Evolutionary conservation across 2,329 filamentous ascomycete species (phyloP), one percentile per base, ranked within the genome.

Genomic region (Fusarium sp.): DNA sequence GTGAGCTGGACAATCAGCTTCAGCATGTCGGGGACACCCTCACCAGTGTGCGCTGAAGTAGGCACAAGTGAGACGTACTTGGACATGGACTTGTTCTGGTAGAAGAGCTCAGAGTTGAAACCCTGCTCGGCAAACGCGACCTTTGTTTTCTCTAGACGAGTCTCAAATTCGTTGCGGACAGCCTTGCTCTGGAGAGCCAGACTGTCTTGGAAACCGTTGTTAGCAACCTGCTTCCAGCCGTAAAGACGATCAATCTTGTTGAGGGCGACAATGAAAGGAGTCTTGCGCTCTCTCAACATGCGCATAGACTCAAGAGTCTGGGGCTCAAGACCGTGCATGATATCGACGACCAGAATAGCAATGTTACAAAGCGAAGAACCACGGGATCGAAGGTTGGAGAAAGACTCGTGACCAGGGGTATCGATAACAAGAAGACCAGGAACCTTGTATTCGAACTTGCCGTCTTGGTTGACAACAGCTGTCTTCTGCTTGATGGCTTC

Each of bases 171-270:
- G 80, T 93, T 93, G 83, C 97, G 93, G 13, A 98, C 94, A 54
- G 92, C 91, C 83, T 95, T 96, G 84, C 90, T 97, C 83, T 99
- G 96, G 76, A 97, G 87, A 42, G 89, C 89, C 79, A 99, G 85
- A 82, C 92, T 95, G 80, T 98, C 95, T 77, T 94, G 90, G 88
- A 99, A 98, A 64, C 96, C 96, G 79, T 99, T 99, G 88, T 99
- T 97, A 77, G 96, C 94, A 67, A 98, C 94, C 84, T 95, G 94
- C 86, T 97, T 97, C 96, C 97, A 99, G 79, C 94, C 94, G 79
- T 98, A 99, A 18, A 99, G 90, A 88, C 96, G 94, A 89, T 99
- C 96, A 74, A 99, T 98, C 87, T 99, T 99, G 91, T 99, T 99
- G 78, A 99, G 86, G 2, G 97, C 97, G 42, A 99, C 97, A 74